A percentile compares a stretch with the other conserved stretches of the same genome.
Evolutionary conservation across 768 basidiomycete species (phyloP).

Genomic region (Hemileccinum rubropunctum): DNA sequence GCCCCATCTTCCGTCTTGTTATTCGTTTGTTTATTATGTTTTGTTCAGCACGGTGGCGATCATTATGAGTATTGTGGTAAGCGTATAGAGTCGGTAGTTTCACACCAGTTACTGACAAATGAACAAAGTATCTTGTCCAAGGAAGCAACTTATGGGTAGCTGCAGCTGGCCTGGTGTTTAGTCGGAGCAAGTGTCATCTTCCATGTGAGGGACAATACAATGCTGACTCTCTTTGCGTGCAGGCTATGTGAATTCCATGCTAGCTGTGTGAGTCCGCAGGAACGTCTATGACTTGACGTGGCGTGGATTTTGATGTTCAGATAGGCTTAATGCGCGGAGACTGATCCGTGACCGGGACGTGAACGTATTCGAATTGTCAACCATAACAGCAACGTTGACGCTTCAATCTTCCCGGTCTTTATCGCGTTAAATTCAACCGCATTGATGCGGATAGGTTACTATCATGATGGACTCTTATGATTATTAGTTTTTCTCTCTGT

Average conservation of each 20-base stretch:
- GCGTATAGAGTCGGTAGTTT: not conserved
- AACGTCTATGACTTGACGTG: too few species aligned
- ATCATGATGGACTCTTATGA: too few species aligned
- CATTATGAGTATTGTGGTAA: conserved; percentile 3
- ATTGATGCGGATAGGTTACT: not conserved
- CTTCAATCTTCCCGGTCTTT: not conserved
- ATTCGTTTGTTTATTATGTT: not conserved
- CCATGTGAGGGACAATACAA: not conserved
- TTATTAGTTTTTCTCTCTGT: too few species aligned
- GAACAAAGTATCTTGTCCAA: conserved; percentile 5
- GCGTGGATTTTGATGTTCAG: not conserved
- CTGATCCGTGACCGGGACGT: conserved; percentile 5
- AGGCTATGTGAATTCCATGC: conserved; percentile 18
- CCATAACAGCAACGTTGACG: not conserved
- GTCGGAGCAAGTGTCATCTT: conserved; percentile 3
- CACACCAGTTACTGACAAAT: not conserved
- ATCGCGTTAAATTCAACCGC: not conserved
- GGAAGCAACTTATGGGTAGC: not conserved
- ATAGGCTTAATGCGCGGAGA: conserved; percentile 12
- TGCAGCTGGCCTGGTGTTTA: not conserved
- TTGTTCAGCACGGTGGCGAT: not conserved
- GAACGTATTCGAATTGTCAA: not conserved
- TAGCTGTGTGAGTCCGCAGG: conserved; percentile 8
- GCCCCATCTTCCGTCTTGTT: not conserved
- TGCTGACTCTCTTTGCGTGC: not conserved